Evolutionary conservation across 2,329 filamentous ascomycete genomes (phyloP), one percentile per base, ranked within the genome.

Genomic region (Fusarium haematococcum): DNA sequence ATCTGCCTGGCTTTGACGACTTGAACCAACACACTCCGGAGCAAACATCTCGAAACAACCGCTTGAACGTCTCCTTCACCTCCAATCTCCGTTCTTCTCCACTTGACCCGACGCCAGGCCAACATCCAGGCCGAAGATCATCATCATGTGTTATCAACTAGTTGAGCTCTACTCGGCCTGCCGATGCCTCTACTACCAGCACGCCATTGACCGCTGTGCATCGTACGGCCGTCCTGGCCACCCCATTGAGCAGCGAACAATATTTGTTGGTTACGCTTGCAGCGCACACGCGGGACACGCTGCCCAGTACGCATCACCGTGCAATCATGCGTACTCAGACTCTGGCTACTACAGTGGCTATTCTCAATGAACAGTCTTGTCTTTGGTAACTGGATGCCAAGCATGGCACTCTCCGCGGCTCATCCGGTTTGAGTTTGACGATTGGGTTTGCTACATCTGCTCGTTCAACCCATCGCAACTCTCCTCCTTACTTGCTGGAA

Each of bases 161-260:
- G 87, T 96, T 78, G 95, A 98, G 83, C 89, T 94, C 68, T 98
- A 95, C 86, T 92, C 95, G 65, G 94, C 93, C 65, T 98, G 95
- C 88, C 90, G 91, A 74, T 98, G 95, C 84, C 88, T 96, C 77
- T 97, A 98, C 87, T 94, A 96, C 86, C 89, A 92, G 80, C 95
- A 98, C 82, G 91, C 94, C 57, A 88, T 98, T 78, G 95, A 98
- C 80, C 93, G 93, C 70, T 98, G 95, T 81, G 87, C 91, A 58
- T 87, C 90, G 39, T 94, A 95, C 81, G 93, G 93, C 70, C 91
- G 93, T 69, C 89, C 90, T 59, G 92, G 92, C 56, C 95, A 98
- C 80, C 78, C 79, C 54, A 86, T 95, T 67, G 90, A 94, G 75
- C 91, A 94, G 79, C 92, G 93, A 81, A 93, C 90, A 8, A 93